A percentile compares a stretch with the other conserved stretches of the same genome.
Evolutionary conservation across 257 asterid genomes (phyloP).

Genomic region (Gentiana macrophylla): DNA sequence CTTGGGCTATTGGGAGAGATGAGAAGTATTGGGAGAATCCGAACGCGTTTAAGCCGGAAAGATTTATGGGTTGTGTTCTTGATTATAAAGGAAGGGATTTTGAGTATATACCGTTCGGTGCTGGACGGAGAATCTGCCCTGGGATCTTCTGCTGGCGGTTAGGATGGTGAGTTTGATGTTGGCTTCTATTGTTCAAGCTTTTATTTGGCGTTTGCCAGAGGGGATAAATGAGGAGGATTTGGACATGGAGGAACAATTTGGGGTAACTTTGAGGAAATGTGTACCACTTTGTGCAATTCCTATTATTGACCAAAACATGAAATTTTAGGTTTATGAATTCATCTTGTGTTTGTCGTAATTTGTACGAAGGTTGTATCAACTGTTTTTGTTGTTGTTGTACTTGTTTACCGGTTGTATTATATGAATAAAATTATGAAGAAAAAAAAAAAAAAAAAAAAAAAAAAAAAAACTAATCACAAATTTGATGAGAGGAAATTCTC

Average conservation of each 20-base stretch:
- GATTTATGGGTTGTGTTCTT: constrained; percentile 1
- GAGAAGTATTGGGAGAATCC: constrained; percentile 7
- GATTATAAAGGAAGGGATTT: constrained; percentile 9
- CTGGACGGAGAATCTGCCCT: constrained; percentile 14
- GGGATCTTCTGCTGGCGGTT: constrained; percentile 10
- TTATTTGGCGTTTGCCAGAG: constrained; percentile 6
- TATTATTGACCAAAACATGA: not conserved
- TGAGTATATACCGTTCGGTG: constrained; percentile 11
- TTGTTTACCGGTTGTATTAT: too few relatives aligned
- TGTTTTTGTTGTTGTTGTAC: too few relatives aligned
- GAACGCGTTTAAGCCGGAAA: constrained; percentile 5
- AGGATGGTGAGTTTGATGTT: constrained; percentile 12
- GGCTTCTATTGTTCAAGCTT: constrained; percentile 13
- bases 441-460: too few relatives aligned
- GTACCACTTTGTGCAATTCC: constrained; percentile 14
- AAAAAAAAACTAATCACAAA: too few relatives aligned
- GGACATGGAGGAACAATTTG: constrained; percentile 13
- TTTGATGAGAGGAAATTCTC: too few relatives aligned
- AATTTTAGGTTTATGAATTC: not conserved
- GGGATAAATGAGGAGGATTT: not conserved
- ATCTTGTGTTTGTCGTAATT: too few relatives aligned
- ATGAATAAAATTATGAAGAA: too few relatives aligned
- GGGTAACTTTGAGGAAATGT: constrained; percentile 8
- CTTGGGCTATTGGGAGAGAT: constrained; percentile 13
- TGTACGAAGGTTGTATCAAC: too few relatives aligned